These are phyloP conservation scores for Umbelopsis sp. DNA, from an alignment of 192 early-diverging fungal species.

Conservation along the genomic window DNA sequence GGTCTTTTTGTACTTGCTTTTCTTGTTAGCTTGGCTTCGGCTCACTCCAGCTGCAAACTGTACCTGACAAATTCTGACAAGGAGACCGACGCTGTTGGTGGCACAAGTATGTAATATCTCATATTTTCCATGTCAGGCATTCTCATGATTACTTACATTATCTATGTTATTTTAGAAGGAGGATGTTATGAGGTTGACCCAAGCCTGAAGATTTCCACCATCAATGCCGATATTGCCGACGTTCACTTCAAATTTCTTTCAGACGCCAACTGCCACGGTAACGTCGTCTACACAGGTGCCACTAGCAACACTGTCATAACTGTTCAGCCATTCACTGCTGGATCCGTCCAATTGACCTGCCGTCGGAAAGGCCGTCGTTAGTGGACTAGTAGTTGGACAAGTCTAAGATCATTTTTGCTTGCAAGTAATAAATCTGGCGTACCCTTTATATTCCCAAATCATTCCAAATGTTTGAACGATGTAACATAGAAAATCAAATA, in stretches of 20 bases:
- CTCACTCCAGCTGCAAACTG: not conserved
- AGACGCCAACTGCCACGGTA: not conserved
- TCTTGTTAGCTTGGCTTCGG: not conserved
- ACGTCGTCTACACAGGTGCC: not conserved
- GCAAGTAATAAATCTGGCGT: too few relatives aligned
- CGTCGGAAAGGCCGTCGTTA: not conserved
- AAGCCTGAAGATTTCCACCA: not conserved
- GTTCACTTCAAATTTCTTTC: slow-evolving; percentile 12
- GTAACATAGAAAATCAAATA: too few relatives aligned
- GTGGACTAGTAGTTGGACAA: not conserved
- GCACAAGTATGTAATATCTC: not conserved
- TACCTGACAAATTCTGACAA: not conserved
- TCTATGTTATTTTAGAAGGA: not conserved
- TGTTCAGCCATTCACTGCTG: not conserved
- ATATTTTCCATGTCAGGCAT: not conserved
- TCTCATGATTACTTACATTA: not conserved
- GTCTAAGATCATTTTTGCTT: too few relatives aligned
- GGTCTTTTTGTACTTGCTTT: not conserved
- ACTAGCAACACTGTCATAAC: not conserved
- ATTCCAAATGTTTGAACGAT: too few relatives aligned
- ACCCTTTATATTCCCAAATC: too few relatives aligned
- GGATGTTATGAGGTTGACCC: slow-evolving; percentile 9
- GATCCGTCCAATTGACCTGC: not conserved
- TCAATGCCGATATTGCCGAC: not conserved
- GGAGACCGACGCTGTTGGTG: not conserved